Evolutionary conservation across 2,329 filamentous ascomycete genomes (phyloP), one percentile per base, ranked within the genome.

Genomic region (Ophidiomyces ophidiicola): DNA sequence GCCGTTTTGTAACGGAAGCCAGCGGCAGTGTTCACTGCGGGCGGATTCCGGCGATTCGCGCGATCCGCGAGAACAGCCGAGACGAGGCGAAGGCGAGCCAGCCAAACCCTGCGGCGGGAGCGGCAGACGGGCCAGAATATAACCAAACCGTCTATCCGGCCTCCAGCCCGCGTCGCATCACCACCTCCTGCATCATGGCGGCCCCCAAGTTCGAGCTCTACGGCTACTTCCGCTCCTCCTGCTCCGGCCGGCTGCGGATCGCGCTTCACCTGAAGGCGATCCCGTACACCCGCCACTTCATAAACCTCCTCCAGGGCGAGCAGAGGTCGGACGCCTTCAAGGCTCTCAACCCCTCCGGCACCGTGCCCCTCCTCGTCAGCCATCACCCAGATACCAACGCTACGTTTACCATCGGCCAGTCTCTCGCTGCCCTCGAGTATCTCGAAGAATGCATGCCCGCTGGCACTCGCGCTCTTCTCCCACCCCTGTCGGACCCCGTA

Each of bases 221-320:
- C 60, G 70, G 66, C 44, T 78, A 76, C 59, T 77, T 71, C 57
- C 66, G 72, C 45, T 79, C 75, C 33, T 77, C 73, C 11, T 79
- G 74, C 58, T 71, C 73, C 1, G 73, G 69, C 0, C 70, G 76
- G 8, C 59, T 80, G 4, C 72, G 73, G 32, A 78, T 78, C 43
- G 71, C 72, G 7, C 60, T 76, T 1, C 59, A 71, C 40, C 59
- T 74, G 36, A 79, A 79, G 48, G 52, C 52, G 15, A 64, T 78
- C 37, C 47, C 60, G 2, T 70, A 70, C 47, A 61, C 63, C 5
- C 55, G 61, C 14, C 55, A 64, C 21, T 61, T 63, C 37, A 58
- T 77, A 51, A 71, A 77, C 49, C 66, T 77, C 4, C 61, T 74
- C 44, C 66, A 70, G 36, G 56, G 61, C 45, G 70, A 76, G 32